phyloP scores from a whole-genome alignment of 73 alveolate species.

The Urostyla sp. region DNA sequence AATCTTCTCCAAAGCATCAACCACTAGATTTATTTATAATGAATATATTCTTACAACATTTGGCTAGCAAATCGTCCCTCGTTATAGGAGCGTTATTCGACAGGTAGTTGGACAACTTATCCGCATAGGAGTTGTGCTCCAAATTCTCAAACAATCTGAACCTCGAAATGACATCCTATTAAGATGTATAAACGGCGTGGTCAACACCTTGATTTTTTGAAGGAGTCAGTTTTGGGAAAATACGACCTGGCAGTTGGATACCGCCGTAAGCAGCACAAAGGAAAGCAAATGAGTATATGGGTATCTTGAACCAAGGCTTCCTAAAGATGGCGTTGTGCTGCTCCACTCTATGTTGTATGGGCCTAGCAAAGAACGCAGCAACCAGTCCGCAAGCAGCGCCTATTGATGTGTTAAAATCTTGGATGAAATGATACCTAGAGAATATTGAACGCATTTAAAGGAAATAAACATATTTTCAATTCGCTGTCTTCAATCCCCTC shows the following conservation, averaged over 20 bases:
- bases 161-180: conserved; percentile 50
- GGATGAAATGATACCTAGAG: conserved; percentile 41
- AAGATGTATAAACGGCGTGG: conserved; percentile 33
- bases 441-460: neutral
- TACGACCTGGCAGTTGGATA: conserved; percentile 55
- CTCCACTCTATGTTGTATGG: conserved; percentile 32
- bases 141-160: conserved; percentile 56
- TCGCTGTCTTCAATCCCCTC: conserved; percentile 70
- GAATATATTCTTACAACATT: too few relatives aligned
- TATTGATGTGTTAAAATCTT: too few relatives aligned
- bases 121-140: conserved; percentile 21
- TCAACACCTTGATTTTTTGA: conserved; percentile 9
- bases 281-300: conserved; percentile 38
- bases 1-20: conserved; percentile 39
- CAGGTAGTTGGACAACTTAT: conserved; percentile 14
- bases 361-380: conserved; percentile 30
- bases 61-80: conserved; percentile 22
- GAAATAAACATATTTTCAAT: conserved; percentile 44
- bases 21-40: too few relatives aligned
- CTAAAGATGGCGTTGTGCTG: conserved; percentile 51
- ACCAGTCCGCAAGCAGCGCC: conserved; percentile 48
- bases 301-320: conserved; percentile 64
- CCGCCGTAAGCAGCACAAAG: conserved; percentile 57
- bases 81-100: conserved; percentile 26
- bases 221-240: conserved; percentile 47